Percentiles rank a stretch among this genome's conserved stretches.
phyloP scores from a whole-genome alignment of 257 asterid species.

The Primulina eburnea region DNA sequence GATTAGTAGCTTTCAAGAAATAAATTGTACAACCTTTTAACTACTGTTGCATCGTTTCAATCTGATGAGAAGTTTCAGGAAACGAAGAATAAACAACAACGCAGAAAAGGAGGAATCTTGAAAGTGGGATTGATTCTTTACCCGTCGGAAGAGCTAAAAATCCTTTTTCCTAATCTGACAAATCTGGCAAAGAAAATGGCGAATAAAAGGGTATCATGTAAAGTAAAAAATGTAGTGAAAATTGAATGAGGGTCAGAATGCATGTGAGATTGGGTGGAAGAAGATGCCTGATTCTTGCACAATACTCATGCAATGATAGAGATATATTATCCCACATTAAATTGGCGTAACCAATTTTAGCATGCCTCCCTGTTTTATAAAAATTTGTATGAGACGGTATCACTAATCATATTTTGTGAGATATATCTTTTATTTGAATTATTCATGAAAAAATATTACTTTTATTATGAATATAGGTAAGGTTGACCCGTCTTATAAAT shows the following conservation, averaged over 20 bases:
- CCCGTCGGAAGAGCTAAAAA: conserved; percentile 27
- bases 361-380: conserved; percentile 11
- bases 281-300: conserved; percentile 57
- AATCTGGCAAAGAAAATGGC: not conserved
- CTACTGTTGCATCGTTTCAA: conserved; percentile 26
- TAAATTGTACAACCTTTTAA: conserved; percentile 3
- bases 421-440: too few relatives aligned
- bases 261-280: conserved; percentile 57
- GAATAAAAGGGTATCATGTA: not conserved
- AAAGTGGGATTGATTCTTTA: conserved; percentile 39
- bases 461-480: too few relatives aligned
- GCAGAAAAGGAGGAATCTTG: conserved; percentile 22
- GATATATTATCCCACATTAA: conserved; percentile 30
- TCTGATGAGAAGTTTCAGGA: conserved; percentile 27
- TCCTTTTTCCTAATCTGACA: conserved; percentile 13
- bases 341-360: conserved; percentile 31
- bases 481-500: too few relatives aligned
- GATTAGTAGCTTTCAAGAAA: conserved; percentile 30
- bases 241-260: conserved; percentile 31
- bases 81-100: conserved; percentile 26
- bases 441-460: too few relatives aligned
- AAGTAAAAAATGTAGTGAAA: not conserved
- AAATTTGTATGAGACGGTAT: too few relatives aligned
- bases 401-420: too few relatives aligned
- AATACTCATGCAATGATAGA: conserved; percentile 29